These are phyloP conservation scores for Acanthamoeba pearcei DNA, from an alignment of 208 protist species.

Conservation along the genomic window DNA sequence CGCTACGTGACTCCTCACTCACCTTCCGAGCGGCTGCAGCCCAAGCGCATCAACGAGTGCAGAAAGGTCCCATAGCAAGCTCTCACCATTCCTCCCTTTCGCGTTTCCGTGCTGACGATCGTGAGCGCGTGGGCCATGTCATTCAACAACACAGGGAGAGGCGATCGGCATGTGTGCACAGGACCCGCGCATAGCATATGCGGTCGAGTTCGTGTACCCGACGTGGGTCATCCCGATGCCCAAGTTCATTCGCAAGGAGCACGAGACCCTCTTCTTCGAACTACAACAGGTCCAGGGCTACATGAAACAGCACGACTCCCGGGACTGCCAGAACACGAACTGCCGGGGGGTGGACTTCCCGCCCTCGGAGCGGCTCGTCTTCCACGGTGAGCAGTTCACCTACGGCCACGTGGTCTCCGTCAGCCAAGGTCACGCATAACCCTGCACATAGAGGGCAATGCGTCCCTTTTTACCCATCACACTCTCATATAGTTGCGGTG, in stretches of 20 bases:
- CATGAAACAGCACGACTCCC: not conserved
- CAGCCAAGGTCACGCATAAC: not conserved
- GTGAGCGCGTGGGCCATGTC: not conserved
- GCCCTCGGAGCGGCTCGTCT: slow-evolving; percentile 9
- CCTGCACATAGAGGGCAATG: too few species aligned
- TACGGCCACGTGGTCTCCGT: slow-evolving; percentile 3
- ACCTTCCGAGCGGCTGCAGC: not conserved
- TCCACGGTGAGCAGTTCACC: slow-evolving; percentile 28
- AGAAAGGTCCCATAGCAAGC: not conserved
- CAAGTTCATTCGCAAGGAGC: slow-evolving; percentile 8
- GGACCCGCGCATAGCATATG: not conserved
- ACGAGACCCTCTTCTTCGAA: not conserved
- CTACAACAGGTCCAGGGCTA: not conserved
- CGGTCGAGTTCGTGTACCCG: slow-evolving; percentile 15
- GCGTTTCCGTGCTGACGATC: too few species aligned
- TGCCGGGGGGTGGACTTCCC: not conserved
- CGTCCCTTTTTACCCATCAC: too few species aligned
- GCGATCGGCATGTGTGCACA: not conserved
- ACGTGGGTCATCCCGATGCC: not conserved
- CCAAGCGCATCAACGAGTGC: not conserved
- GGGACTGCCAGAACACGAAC: not conserved
- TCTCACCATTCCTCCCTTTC: not conserved
- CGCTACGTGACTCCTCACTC: not conserved
- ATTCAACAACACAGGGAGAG: not conserved
- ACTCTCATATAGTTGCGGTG: not conserved